These are phyloP conservation scores for Nannizzia gypsea DNA, from an alignment of 2,329 filamentous ascomycete genomes.

Conservation along the genomic window DNA sequence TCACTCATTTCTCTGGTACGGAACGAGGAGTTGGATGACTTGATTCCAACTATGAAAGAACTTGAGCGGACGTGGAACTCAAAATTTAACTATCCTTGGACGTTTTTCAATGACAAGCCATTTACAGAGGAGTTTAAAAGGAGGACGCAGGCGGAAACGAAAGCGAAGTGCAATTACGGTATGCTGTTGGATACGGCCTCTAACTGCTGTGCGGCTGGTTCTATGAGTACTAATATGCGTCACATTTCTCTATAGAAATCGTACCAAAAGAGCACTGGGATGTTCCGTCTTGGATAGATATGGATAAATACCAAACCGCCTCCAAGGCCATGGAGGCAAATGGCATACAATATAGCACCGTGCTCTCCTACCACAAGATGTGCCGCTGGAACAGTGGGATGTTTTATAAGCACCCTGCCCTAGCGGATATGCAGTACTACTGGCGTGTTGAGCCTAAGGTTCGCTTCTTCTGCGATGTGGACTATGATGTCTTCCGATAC, in stretches of 20 bases:
- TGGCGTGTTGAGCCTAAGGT: slow-evolving; percentile 98
- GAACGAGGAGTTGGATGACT: slow-evolving; percentile 74
- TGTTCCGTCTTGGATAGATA: slow-evolving; percentile 81
- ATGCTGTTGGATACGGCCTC: slow-evolving; percentile 19
- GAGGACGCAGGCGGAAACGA: slow-evolving; percentile 67
- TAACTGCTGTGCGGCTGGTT: neutral
- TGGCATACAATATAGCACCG: slow-evolving; percentile 78
- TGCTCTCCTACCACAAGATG: slow-evolving; percentile 95
- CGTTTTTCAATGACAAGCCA: slow-evolving; percentile 93
- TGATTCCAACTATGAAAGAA: slow-evolving; percentile 80
- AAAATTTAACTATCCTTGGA: slow-evolving; percentile 99
- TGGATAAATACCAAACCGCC: slow-evolving; percentile 73
- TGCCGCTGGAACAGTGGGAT: slow-evolving; percentile 97
- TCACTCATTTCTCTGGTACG: slow-evolving; percentile 85
- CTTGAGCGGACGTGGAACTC: slow-evolving; percentile 91
- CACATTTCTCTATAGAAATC: slow-evolving; percentile 47
- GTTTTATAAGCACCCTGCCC: slow-evolving; percentile 91
- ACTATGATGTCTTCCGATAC: slow-evolving; percentile 96
- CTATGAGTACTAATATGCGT: slow-evolving; percentile 19
- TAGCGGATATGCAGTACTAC: slow-evolving; percentile 76
- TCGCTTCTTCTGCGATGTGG: slow-evolving; percentile 96
- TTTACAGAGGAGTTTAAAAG: slow-evolving; percentile 90
- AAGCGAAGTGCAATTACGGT: slow-evolving; percentile 80
- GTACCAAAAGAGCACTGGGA: slow-evolving; percentile 96
- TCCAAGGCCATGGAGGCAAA: slow-evolving; percentile 70